phyloP scores from a whole-genome alignment of 331 rosid genomes.

The Spiraea crenata region DNA sequence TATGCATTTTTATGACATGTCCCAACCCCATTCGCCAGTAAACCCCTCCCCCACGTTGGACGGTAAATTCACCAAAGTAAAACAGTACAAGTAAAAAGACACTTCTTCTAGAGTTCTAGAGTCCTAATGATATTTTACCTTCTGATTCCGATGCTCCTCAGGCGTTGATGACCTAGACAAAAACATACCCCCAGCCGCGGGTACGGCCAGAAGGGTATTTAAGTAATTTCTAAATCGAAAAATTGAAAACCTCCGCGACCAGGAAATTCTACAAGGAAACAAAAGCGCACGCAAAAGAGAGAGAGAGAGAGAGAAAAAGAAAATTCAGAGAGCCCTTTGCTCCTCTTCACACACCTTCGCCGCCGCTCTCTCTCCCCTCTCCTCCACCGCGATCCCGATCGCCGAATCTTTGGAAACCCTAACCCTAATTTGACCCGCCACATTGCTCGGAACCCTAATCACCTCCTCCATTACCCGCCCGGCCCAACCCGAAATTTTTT shows the following conservation, averaged over 20 bases:
- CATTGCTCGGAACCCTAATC: constrained; percentile 26
- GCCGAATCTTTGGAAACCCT: constrained; percentile 52
- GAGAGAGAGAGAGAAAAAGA: constrained; percentile 14
- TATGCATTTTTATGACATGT: neutral
- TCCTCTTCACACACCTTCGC: neutral
- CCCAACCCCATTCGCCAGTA: neutral
- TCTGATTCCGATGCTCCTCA: neutral
- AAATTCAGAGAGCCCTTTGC: constrained; percentile 15
- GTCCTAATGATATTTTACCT: neutral
- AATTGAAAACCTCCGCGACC: constrained; percentile 24
- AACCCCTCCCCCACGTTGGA: neutral
- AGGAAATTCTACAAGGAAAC: constrained; percentile 23
- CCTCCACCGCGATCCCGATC: constrained; percentile 53
- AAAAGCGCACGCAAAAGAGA: neutral
- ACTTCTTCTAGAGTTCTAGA: neutral
- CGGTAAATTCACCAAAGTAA: neutral
- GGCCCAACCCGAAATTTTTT: constrained; percentile 18
- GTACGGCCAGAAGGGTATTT: neutral
- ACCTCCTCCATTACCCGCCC: neutral
- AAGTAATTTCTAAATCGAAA: neutral
- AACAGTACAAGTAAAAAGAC: no score
- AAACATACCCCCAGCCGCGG: neutral
- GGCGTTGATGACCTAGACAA: constrained; percentile 21
- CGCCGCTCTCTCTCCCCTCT: constrained; percentile 20
- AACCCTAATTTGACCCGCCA: constrained; percentile 18